Conservation (phyloP, 1,284 basidiomycete species). For the Leccinum colubrinum region DNA sequence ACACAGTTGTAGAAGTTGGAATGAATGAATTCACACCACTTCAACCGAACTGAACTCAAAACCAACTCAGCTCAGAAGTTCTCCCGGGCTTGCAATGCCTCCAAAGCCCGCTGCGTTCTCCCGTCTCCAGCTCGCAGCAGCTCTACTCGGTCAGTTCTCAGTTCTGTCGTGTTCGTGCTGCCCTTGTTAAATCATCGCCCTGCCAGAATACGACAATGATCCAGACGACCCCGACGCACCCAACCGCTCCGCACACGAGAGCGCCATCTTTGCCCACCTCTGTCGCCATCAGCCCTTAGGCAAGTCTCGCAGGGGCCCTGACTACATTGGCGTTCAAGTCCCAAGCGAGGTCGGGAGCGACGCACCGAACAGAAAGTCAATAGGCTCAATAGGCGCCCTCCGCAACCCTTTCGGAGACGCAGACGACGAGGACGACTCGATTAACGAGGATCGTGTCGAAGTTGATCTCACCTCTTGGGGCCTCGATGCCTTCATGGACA, state of each 20-base stretch:
- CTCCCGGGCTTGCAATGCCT: constrained; percentile 13
- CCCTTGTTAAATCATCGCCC: neutral
- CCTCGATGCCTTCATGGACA: constrained; percentile 66
- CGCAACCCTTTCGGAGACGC: constrained; percentile 64
- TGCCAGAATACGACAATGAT: constrained; percentile 81
- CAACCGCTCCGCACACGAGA: constrained; percentile 69
- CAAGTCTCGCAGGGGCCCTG: constrained; percentile 48
- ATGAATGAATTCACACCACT: constrained; percentile 3
- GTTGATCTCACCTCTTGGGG: constrained; percentile 84
- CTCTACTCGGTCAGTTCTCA: constrained; percentile 59
- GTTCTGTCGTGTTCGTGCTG: neutral
- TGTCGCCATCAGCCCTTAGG: constrained; percentile 40
- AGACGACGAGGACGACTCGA: constrained; percentile 47
- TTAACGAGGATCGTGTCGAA: constrained; percentile 52
- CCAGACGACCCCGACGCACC: constrained; percentile 57
- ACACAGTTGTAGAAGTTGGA: no score
- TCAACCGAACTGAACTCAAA: neutral
- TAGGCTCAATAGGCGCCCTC: constrained; percentile 58
- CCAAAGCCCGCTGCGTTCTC: constrained; percentile 61
- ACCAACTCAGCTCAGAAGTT: neutral
- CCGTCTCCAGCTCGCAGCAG: constrained; percentile 76
- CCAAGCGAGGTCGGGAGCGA: constrained; percentile 59
- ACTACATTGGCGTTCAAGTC: constrained; percentile 66
- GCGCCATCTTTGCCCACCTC: constrained; percentile 76
- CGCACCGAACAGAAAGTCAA: constrained; percentile 43